A percentile compares a stretch with the other conserved stretches of the same genome.
phyloP scores from a whole-genome alignment of 78 protist species.

The Chrysochromulina parva region DNA sequence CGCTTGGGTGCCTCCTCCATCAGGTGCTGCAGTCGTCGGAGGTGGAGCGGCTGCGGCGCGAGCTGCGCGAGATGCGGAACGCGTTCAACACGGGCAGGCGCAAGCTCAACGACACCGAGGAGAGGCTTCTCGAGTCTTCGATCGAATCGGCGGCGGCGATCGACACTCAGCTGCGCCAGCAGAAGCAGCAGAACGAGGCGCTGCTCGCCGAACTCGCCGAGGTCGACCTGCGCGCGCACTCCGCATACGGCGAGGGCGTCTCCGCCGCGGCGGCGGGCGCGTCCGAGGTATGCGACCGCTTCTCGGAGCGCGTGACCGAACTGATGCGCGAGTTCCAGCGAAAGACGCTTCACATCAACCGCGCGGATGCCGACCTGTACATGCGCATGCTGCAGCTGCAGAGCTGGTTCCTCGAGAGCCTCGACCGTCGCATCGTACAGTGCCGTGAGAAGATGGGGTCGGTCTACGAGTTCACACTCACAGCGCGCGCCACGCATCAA shows the following conservation, averaged over 20 bases:
- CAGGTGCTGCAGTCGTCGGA: not conserved
- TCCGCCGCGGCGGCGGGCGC: not conserved
- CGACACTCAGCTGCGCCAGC: not conserved
- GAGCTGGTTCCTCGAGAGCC: not conserved
- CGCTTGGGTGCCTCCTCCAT: too few relatives aligned
- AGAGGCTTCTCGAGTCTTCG: not conserved
- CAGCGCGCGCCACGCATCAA: too few relatives aligned
- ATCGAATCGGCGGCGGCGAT: not conserved
- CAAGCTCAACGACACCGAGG: not conserved
- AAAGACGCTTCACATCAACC: not conserved
- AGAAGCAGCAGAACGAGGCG: not conserved
- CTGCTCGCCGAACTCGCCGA: not conserved
- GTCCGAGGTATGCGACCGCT: not conserved
- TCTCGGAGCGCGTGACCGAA: not conserved
- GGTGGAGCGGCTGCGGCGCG: not conserved
- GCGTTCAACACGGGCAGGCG: not conserved
- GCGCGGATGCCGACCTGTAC: not conserved
- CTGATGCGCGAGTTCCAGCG: not conserved
- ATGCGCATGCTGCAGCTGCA: not conserved
- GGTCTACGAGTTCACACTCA: too few relatives aligned
- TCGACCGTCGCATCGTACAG: too few relatives aligned
- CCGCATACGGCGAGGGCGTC: not conserved
- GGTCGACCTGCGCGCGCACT: too few relatives aligned
- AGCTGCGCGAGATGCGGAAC: not conserved
- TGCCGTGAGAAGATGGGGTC: too few relatives aligned